Evolutionary conservation across 202 grass and related monocot genomes (phyloP).

Genomic region (Tripidium arundinaceum): DNA sequence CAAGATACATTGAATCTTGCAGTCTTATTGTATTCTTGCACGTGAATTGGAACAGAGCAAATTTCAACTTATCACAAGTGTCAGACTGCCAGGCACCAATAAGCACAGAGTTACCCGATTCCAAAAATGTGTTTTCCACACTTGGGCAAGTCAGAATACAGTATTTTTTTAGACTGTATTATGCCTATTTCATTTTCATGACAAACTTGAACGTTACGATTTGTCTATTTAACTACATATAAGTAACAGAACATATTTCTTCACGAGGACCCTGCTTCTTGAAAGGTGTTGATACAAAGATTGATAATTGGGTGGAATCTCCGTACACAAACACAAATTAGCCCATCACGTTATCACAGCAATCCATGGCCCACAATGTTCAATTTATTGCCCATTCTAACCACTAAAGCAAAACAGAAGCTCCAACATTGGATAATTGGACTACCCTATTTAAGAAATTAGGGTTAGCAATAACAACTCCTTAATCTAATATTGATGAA

Average conservation of each 20-base stretch:
- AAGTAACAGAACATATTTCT: slow-evolving; percentile 1
- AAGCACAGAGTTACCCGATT: background rate
- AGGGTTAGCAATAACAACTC: background rate
- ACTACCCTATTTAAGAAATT: background rate
- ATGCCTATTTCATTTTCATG: slow-evolving; percentile 4
- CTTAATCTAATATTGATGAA: background rate
- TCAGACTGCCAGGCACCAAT: background rate
- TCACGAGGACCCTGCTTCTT: background rate
- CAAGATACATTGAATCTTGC: slow-evolving; percentile 3
- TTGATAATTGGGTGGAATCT: background rate
- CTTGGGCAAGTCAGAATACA: background rate
- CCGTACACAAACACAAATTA: background rate
- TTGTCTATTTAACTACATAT: background rate
- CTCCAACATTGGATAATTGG: background rate
- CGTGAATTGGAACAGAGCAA: background rate
- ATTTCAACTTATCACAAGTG: background rate
- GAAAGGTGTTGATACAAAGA: background rate
- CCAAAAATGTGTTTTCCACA: background rate
- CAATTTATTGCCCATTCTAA: background rate
- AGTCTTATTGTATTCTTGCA: background rate
- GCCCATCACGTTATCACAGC: background rate
- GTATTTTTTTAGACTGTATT: background rate
- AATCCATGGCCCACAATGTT: background rate
- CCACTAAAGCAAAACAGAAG: background rate
- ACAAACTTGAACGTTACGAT: background rate